Evolutionary conservation across 305 asterid species (phyloP).

Genomic region (Fraxinus sp.): DNA sequence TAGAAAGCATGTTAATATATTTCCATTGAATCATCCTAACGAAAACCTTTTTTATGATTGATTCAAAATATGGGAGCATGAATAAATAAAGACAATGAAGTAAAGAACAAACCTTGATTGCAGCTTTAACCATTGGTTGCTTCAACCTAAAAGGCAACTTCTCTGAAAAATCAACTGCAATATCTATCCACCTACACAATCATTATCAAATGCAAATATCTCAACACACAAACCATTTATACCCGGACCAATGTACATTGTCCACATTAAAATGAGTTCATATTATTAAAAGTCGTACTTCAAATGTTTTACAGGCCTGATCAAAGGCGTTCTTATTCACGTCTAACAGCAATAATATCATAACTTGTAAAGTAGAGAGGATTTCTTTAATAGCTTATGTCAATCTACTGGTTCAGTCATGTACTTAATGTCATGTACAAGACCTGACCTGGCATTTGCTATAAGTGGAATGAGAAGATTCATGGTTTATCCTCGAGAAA

Average conservation of each 20-base stretch:
- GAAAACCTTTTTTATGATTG: neutral
- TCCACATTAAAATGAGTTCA: neutral
- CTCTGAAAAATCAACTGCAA: conserved; percentile 72
- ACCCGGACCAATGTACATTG: conserved; percentile 2
- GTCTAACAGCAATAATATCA: conserved; percentile 70
- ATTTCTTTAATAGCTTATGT: neutral
- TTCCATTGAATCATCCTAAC: neutral
- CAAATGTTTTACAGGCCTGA: conserved; percentile 69
- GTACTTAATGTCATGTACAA: neutral
- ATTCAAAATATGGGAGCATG: neutral
- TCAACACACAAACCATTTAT: neutral
- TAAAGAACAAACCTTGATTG: conserved; percentile 55
- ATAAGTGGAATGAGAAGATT: neutral
- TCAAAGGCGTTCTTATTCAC: conserved; percentile 62
- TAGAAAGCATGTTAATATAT: neutral
- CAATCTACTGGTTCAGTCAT: neutral
- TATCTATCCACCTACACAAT: conserved; percentile 60
- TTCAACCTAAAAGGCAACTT: conserved; percentile 75
- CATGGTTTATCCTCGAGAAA: neutral
- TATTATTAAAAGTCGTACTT: conserved; percentile 40
- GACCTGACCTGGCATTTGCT: neutral
- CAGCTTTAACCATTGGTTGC: conserved; percentile 77
- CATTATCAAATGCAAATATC: conserved; percentile 18
- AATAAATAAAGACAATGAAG: neutral
- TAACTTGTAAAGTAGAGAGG: conserved; percentile 34